A percentile compares a stretch with the other conserved stretches of the same genome.
phyloP scores from a whole-genome alignment of 768 basidiomycete genomes.

The Trametes gibbosa region DNA sequence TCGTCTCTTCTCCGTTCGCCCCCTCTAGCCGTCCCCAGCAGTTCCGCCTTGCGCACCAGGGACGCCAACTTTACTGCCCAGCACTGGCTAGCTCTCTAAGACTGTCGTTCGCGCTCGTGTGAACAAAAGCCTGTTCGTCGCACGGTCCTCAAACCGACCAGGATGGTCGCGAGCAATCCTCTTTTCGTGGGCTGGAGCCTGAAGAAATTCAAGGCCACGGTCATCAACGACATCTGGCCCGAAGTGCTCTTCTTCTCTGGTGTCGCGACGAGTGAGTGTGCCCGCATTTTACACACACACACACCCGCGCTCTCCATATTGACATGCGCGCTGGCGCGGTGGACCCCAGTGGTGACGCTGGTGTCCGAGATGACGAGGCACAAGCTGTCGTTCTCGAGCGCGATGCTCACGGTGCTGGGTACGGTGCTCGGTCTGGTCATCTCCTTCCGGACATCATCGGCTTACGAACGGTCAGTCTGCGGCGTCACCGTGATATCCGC shows the following conservation, averaged over 20 bases:
- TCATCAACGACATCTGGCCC: constrained; percentile 67
- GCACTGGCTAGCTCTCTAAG: not conserved
- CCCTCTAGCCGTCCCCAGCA: not conserved
- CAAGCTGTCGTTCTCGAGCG: constrained; percentile 50
- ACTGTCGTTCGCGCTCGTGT: not conserved
- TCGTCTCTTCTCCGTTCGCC: not conserved
- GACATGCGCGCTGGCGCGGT: not conserved
- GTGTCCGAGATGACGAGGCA: constrained; percentile 49
- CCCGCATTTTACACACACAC: constrained; percentile 31
- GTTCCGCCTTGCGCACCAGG: not conserved
- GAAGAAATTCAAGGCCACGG: constrained; percentile 55
- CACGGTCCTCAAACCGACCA: not conserved
- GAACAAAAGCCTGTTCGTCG: not conserved
- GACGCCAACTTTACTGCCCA: not conserved
- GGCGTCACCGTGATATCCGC: not conserved
- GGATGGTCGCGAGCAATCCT: constrained; percentile 40
- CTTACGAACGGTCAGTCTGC: constrained; percentile 55
- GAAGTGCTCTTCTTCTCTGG: constrained; percentile 59
- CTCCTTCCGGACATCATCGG: constrained; percentile 70
- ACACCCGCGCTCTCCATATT: not conserved
- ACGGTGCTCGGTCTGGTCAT: constrained; percentile 71
- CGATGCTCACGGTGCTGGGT: constrained; percentile 67
- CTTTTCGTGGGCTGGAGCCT: constrained; percentile 48
- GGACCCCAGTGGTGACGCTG: constrained; percentile 49
- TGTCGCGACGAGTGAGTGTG: constrained; percentile 50